A percentile compares a stretch with the other conserved stretches of the same genome.
Evolutionary conservation across 495 filamentous ascomycete species (phyloP).

Genomic region (Chaetomium cochliodes): DNA sequence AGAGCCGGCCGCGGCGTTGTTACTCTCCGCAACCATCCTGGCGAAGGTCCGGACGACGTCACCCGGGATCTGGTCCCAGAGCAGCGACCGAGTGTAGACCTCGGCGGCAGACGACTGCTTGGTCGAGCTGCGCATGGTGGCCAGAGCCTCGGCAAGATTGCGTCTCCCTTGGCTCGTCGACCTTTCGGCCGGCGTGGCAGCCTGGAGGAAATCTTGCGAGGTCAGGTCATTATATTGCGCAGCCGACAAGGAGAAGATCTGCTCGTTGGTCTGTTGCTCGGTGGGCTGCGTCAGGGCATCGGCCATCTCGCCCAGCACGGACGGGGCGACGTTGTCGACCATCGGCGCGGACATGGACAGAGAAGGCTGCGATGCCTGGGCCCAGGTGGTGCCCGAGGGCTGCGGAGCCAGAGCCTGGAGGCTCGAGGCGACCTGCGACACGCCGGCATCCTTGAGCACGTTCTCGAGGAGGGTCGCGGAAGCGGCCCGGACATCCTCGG

Average conservation of each 20-base stretch:
- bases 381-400: slow-evolving; percentile 52
- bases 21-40: slow-evolving; percentile 72
- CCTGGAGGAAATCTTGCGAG: slow-evolving; percentile 62
- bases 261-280: slow-evolving; percentile 83
- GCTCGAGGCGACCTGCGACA: slow-evolving; percentile 49
- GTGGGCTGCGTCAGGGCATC: slow-evolving; percentile 71
- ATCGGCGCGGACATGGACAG: slow-evolving; percentile 54
- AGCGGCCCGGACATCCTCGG: slow-evolving; percentile 89
- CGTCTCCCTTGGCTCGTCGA: slow-evolving; percentile 57
- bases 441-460: slow-evolving; percentile 77
- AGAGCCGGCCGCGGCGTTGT: slow-evolving; percentile 34
- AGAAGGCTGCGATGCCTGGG: slow-evolving; percentile 36
- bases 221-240: slow-evolving; percentile 89
- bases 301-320: slow-evolving; percentile 72
- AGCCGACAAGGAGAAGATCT: slow-evolving; percentile 79
- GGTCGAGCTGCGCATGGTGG: slow-evolving; percentile 67
- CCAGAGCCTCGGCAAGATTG: slow-evolving; percentile 80
- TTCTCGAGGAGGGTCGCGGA: slow-evolving; percentile 86
- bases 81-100: slow-evolving; percentile 86
- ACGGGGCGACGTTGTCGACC: slow-evolving; percentile 56
- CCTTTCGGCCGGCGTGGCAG: slow-evolving; percentile 43
- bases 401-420: slow-evolving; percentile 50
- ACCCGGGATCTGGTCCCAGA: slow-evolving; percentile 90
- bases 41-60: slow-evolving; percentile 93
- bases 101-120: slow-evolving; percentile 67